These are phyloP conservation scores for Candida mesenterica DNA, from an alignment of 1,139 yeast species.

Conservation along the genomic window DNA sequence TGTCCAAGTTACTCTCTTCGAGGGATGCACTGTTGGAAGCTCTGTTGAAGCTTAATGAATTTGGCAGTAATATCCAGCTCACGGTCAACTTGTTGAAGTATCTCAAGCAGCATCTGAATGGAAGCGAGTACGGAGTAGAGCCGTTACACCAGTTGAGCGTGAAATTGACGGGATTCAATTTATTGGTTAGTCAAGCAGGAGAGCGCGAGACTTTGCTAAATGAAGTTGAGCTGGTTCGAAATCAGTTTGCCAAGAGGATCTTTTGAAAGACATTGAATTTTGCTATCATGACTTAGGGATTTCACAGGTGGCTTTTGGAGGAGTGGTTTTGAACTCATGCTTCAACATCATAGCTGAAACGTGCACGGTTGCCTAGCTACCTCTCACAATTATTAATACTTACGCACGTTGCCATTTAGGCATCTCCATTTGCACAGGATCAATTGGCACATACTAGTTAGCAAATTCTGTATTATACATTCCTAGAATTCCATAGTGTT, in stretches of 20 bases:
- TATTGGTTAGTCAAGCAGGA: conserved; percentile 13
- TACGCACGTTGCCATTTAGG: too few species aligned
- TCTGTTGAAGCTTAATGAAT: conserved; percentile 20
- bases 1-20: conserved; percentile 18
- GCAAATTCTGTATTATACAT: background rate
- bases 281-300: too few species aligned
- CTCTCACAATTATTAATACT: too few species aligned
- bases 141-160: conserved; percentile 15
- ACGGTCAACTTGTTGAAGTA: conserved; percentile 22
- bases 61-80: conserved; percentile 22
- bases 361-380: too few species aligned
- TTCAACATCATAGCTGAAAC: too few species aligned
- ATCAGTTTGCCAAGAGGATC: background rate
- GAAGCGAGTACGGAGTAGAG: conserved; percentile 8
- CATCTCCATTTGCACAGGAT: too few species aligned
- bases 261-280: too few species aligned
- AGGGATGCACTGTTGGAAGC: conserved; percentile 13
- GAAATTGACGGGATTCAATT: conserved; percentile 18
- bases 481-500: too few species aligned
- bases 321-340: too few species aligned
- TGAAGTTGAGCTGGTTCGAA: conserved; percentile 5
- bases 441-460: too few species aligned
- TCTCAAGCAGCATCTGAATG: conserved; percentile 10
- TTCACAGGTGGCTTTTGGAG: too few species aligned
- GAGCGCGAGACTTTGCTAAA: conserved; percentile 8